These are phyloP conservation scores for Prototheca stagnorum DNA, from an alignment of 163 green algal species.

Conservation along the genomic window DNA sequence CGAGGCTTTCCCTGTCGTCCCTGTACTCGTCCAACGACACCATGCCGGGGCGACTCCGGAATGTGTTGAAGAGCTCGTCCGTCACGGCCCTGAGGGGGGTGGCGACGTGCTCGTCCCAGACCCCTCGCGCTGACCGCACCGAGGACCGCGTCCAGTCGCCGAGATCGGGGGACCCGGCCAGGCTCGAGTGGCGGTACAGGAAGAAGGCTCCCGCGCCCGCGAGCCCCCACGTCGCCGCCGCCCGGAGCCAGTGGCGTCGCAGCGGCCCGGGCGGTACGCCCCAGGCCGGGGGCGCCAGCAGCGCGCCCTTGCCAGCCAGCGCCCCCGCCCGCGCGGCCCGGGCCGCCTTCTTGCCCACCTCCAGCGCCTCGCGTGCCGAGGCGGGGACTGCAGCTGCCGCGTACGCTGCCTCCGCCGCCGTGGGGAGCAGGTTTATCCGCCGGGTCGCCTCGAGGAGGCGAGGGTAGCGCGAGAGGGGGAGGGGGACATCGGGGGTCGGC, in stretches of 20 bases:
- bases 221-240: not conserved
- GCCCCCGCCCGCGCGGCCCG: too few relatives aligned
- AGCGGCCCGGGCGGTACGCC: constrained; percentile 23
- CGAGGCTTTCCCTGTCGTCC: constrained; percentile 43
- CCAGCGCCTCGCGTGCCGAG: too few relatives aligned
- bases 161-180: constrained; percentile 41
- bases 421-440: too few relatives aligned
- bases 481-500: too few relatives aligned
- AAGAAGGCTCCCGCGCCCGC: constrained; percentile 12
- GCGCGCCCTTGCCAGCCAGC: too few relatives aligned
- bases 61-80: constrained; percentile 60
- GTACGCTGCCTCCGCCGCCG: too few relatives aligned
- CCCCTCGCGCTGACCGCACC: constrained; percentile 5
- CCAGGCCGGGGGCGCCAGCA: constrained; percentile 31
- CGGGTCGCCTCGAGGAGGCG: too few relatives aligned
- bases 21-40: constrained; percentile 48
- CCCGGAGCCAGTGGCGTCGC: constrained; percentile 41
- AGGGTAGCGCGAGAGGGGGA: too few relatives aligned
- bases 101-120: constrained; percentile 31
- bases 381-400: too few relatives aligned
- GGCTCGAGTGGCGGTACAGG: constrained; percentile 29
- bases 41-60: constrained; percentile 42
- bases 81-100: constrained; percentile 33
- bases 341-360: too few relatives aligned
- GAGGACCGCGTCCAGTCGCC: constrained; percentile 8